Percentiles rank a stretch among this genome's conserved stretches.
These are phyloP conservation scores for Metahyphopichia silvanorum DNA, from an alignment of 805 yeast species.

Conservation along the genomic window DNA sequence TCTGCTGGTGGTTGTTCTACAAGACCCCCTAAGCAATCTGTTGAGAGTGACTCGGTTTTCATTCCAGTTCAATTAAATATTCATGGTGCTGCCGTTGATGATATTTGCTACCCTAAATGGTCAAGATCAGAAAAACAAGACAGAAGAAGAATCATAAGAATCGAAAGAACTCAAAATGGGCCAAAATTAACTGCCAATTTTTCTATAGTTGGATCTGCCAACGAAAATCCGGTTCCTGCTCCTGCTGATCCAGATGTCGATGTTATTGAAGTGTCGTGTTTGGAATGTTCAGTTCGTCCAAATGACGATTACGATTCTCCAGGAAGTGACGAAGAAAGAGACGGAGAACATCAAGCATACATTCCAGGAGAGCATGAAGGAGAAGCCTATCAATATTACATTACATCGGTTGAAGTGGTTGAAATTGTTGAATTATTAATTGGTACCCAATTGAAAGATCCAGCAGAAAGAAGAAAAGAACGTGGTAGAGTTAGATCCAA, in stretches of 20 bases:
- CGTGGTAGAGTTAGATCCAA: conserved; percentile 66
- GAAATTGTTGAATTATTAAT: conserved; percentile 61
- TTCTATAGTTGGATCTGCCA: conserved; percentile 50
- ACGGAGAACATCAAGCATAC: conserved; percentile 12
- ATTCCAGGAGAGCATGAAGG: conserved; percentile 17
- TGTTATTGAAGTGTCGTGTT: conserved; percentile 58
- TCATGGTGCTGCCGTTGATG: conserved; percentile 42
- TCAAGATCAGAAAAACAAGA: conserved; percentile 42
- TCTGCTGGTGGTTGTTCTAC: conserved; percentile 57
- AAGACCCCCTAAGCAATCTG: conserved; percentile 48
- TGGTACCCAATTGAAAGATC: conserved; percentile 44
- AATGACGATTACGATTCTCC: conserved; percentile 27
- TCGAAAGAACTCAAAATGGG: conserved; percentile 52
- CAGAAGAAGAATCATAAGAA: conserved; percentile 53
- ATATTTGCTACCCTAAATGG: conserved; percentile 55
- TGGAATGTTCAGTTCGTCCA: conserved; percentile 38
- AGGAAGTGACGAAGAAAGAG: conserved; percentile 20
- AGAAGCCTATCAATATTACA: conserved; percentile 40
- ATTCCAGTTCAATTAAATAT: conserved; percentile 49
- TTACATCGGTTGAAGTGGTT: conserved; percentile 66
- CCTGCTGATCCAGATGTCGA: conserved; percentile 44
- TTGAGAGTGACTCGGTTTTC: conserved; percentile 23
- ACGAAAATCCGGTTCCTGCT: conserved; percentile 39
- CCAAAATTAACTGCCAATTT: conserved; percentile 47
- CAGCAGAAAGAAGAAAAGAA: conserved; percentile 55